Conservation (phyloP, 2,329 filamentous ascomycete species). For the Neonectria faginata region DNA sequence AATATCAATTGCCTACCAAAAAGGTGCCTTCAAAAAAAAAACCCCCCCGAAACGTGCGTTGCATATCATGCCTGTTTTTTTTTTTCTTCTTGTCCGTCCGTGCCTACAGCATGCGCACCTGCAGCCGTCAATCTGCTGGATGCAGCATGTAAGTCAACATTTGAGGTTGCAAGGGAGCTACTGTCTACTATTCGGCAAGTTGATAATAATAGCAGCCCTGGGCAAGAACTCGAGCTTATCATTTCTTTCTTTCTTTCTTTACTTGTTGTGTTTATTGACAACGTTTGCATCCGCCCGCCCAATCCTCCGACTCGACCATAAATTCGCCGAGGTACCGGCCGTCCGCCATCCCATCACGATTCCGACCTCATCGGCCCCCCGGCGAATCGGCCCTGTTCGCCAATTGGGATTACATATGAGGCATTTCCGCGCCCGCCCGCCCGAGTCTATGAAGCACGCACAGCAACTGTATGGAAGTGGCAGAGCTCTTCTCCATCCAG, state of each 20-base stretch:
- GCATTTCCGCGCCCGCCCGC: slow-evolving; percentile 39
- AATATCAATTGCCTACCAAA: too few relatives aligned
- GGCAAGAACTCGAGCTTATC: not conserved
- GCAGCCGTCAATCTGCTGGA: slow-evolving; percentile 27
- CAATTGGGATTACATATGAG: slow-evolving; percentile 33
- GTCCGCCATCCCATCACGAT: slow-evolving; percentile 24
- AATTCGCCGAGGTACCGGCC: not conserved
- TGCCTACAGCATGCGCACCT: slow-evolving; percentile 12
- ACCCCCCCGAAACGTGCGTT: not conserved
- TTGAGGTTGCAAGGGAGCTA: not conserved
- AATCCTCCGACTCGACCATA: too few relatives aligned
- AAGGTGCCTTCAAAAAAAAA: too few relatives aligned
- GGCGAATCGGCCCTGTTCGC: slow-evolving; percentile 31
- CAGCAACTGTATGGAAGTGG: slow-evolving; percentile 29
- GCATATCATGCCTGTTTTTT: slow-evolving; percentile 15
- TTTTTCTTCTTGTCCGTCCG: slow-evolving; percentile 18
- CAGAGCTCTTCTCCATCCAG: slow-evolving; percentile 20
- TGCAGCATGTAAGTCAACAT: slow-evolving; percentile 28
- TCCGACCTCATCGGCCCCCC: slow-evolving; percentile 25
- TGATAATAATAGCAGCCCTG: not conserved
- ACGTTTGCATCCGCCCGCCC: too few relatives aligned
- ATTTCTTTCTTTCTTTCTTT: too few relatives aligned
- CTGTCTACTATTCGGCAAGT: not conserved
- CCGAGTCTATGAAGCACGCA: slow-evolving; percentile 24
- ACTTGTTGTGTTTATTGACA: too few relatives aligned